These are phyloP conservation scores for Podaxis sp. DNA, from an alignment of 768 basidiomycete genomes.

Conservation along the genomic window DNA sequence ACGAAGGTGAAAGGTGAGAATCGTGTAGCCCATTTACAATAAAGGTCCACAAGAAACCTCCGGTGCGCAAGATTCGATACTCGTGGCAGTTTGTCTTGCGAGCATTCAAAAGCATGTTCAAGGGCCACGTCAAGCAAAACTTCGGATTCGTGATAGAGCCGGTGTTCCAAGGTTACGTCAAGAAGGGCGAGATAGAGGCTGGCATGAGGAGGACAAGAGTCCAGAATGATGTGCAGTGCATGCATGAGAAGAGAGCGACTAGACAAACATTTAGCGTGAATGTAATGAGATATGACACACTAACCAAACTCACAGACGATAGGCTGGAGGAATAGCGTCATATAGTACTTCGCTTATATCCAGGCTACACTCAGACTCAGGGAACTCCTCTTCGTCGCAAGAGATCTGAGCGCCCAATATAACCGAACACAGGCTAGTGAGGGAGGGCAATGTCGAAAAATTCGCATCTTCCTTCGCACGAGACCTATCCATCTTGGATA, in stretches of 20 bases:
- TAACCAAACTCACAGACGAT: slow-evolving; percentile 42
- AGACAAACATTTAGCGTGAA: not conserved
- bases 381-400: not conserved
- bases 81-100: slow-evolving; percentile 19
- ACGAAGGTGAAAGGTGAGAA: slow-evolving; percentile 30
- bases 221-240: slow-evolving; percentile 48
- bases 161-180: slow-evolving; percentile 46
- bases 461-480: not conserved
- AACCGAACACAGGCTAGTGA: slow-evolving; percentile 14
- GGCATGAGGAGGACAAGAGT: slow-evolving; percentile 43
- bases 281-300: not conserved
- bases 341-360: slow-evolving; percentile 43
- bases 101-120: slow-evolving; percentile 31
- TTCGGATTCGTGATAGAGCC: slow-evolving; percentile 42
- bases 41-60: slow-evolving; percentile 46
- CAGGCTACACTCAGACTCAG: slow-evolving; percentile 13
- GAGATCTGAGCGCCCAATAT: slow-evolving; percentile 23
- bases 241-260: slow-evolving; percentile 27
- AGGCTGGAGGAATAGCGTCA: slow-evolving; percentile 49
- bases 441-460: slow-evolving; percentile 21
- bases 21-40: slow-evolving; percentile 36
- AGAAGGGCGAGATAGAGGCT: slow-evolving; percentile 50
- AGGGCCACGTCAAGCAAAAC: slow-evolving; percentile 43
- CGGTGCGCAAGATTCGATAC: slow-evolving; percentile 46
- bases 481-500: slow-evolving; percentile 31